Evolutionary conservation across 2,329 filamentous ascomycete species (phyloP), one percentile per base, ranked within the genome.

Genomic region (Trichoderma asperellum): DNA sequence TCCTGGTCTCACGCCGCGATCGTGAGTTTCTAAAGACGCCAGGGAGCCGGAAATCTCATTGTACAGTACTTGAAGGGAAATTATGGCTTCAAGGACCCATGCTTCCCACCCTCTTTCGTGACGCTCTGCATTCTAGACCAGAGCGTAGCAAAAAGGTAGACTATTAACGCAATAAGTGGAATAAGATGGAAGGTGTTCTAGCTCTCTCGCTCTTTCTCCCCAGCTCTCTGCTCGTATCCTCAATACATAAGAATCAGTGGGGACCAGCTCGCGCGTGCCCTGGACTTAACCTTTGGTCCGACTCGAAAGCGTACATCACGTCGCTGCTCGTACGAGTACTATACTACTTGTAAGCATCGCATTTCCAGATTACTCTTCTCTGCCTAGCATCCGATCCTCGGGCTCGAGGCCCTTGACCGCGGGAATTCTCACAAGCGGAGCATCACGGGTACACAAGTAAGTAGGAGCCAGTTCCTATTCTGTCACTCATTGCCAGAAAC

Each of bases 361-460:
- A 5, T 49, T 49, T 49, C n/a, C 47, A 24, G 32, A 47, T 55
- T 65, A 65, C 62, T 21, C 35, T 5, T 59, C 32, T 32, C 29
- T 59, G 47, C n/a, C 47, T 59, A 24, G 18, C 56, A 37, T 47
- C 56, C 49, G 66, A 62, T 60, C 47, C 29, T 60, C 57, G 34
- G 53, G 37, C 37, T 18, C 37, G 18, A 7, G 70, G 72, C 68
- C 71, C 55, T 76, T 76, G 75, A 74, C 73, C 75, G 75, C 74
- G 76, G 74, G 71, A 74, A 52, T 43, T 52, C 32, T 63, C 52
- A 21, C 37, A 66, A 68, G 61, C 62, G 47, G 52, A 59, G 55
- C 57, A 37, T 53, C 68, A 27, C 55, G 32, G 57, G 53, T 58
- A 37, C 40, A 43, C 40, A 43, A 8, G 40, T 43, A 18, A 43